A percentile compares a stretch with the other conserved stretches of the same genome.
Conservation (phyloP, 2,329 filamentous ascomycete species). For the Verticillium albo-atrum region DNA sequence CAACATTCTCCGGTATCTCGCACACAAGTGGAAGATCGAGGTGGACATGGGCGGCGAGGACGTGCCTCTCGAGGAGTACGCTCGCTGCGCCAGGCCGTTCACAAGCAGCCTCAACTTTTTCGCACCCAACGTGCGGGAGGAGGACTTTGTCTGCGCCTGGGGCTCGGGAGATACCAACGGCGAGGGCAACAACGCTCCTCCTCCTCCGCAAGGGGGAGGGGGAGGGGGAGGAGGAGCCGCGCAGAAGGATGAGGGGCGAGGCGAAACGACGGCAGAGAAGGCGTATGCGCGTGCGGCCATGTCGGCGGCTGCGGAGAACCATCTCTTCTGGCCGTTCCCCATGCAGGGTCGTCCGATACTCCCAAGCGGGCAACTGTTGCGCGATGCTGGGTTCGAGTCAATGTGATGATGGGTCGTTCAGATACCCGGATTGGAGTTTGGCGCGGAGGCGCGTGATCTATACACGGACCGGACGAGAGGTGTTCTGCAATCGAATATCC, state of each 20-base stretch:
- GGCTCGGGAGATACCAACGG: conserved; percentile 18
- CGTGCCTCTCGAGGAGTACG: conserved; percentile 26
- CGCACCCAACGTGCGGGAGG: conserved; percentile 40
- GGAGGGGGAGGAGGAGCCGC: not conserved
- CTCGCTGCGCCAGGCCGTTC: conserved; percentile 39
- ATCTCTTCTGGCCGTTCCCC: conserved; percentile 57
- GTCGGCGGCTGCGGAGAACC: conserved; percentile 42
- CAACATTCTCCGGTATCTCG: conserved; percentile 54
- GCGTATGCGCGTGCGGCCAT: not conserved
- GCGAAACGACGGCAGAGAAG: conserved; percentile 10
- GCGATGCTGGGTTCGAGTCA: conserved; percentile 47
- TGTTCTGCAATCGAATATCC: too few relatives aligned
- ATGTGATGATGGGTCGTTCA: conserved; percentile 16
- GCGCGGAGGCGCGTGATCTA: not conserved
- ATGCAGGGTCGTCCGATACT: conserved; percentile 55
- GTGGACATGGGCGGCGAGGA: conserved; percentile 33
- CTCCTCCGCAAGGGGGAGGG: too few relatives aligned
- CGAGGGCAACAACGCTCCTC: conserved; percentile 1
- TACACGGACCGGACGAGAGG: not conserved
- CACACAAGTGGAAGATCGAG: conserved; percentile 54
- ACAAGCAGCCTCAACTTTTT: conserved; percentile 55
- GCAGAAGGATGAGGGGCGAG: not conserved
- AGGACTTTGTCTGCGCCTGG: conserved; percentile 46
- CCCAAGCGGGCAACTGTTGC: conserved; percentile 39
- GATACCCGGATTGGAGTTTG: too few relatives aligned